Percentiles rank a stretch among this genome's conserved stretches.
Conservation (phyloP, 2,329 filamentous ascomycete species). For the Claviceps spartinae region DNA sequence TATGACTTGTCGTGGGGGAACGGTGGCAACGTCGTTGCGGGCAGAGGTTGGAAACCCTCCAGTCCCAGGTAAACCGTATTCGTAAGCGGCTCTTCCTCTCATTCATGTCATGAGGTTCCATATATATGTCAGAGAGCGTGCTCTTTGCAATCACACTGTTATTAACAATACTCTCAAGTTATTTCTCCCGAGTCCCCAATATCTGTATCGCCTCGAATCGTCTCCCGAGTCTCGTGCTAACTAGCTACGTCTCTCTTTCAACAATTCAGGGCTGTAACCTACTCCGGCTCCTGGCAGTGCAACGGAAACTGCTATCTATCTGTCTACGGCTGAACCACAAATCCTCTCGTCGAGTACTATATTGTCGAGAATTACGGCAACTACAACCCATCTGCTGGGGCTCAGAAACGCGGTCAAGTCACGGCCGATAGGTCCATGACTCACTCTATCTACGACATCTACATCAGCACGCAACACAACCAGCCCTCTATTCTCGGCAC, state of each 20-base stretch:
- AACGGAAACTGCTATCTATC: slow-evolving; percentile 23
- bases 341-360: slow-evolving; percentile 25
- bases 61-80: slow-evolving; percentile 34
- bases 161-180: too few relatives aligned
- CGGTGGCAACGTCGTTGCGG: slow-evolving; percentile 40
- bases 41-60: slow-evolving; percentile 45
- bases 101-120: background rate
- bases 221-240: background rate
- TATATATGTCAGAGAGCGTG: slow-evolving; percentile 6
- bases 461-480: slow-evolving; percentile 23
- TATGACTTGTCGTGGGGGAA: slow-evolving; percentile 23
- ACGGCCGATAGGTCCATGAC: slow-evolving; percentile 22
- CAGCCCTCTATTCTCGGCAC: slow-evolving; percentile 35
- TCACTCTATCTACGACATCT: slow-evolving; percentile 27
- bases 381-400: slow-evolving; percentile 23
- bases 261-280: slow-evolving; percentile 17
- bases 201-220: too few relatives aligned
- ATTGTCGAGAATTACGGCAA: slow-evolving; percentile 24
- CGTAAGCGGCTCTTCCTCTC: slow-evolving; percentile 9
- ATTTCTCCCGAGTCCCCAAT: too few relatives aligned
- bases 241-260: background rate
- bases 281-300: background rate
- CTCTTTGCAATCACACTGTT: background rate
- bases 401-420: slow-evolving; percentile 20
- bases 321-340: slow-evolving; percentile 25